These are phyloP conservation scores for Ambrosiella xylebori DNA, from an alignment of 2,329 filamentous ascomycete species.

Conservation along the genomic window DNA sequence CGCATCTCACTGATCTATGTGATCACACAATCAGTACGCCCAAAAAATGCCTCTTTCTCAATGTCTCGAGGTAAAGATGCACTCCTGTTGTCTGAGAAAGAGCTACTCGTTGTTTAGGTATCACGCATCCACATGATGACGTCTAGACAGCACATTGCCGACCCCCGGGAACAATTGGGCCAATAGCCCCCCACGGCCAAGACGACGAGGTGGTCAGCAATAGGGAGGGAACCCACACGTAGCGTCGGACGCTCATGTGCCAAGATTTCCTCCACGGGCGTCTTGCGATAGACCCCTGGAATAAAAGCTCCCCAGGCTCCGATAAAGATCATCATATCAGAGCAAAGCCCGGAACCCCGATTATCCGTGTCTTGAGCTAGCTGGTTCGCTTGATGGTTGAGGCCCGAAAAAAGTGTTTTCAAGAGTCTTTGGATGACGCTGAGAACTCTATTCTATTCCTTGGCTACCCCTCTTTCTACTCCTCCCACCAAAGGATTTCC, in stretches of 20 bases:
- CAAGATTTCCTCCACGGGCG: neutral
- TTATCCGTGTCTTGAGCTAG: too few species aligned
- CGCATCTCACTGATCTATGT: neutral
- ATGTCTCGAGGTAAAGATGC: too few species aligned
- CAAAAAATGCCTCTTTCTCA: neutral
- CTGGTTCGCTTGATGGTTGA: too few species aligned
- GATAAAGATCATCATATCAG: neutral
- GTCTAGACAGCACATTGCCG: neutral
- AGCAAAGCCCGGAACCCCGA: neutral
- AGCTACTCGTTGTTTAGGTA: neutral
- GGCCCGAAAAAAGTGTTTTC: too few species aligned
- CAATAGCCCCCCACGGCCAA: conserved; percentile 1
- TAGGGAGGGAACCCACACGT: conserved; percentile 1
- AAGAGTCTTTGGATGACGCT: neutral
- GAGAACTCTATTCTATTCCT: neutral
- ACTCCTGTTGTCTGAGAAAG: too few species aligned
- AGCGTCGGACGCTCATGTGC: conserved; percentile 1
- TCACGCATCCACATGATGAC: neutral
- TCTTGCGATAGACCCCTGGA: neutral
- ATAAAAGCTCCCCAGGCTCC: neutral
- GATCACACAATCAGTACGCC: neutral
- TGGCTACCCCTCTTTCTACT: neutral
- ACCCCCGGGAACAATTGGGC: neutral
- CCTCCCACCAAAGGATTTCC: neutral
- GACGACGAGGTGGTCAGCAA: neutral